Evolutionary conservation across 257 asterid genomes (phyloP), one percentile per base, ranked within the genome.

Genomic region (Capsicum baccatum): DNA sequence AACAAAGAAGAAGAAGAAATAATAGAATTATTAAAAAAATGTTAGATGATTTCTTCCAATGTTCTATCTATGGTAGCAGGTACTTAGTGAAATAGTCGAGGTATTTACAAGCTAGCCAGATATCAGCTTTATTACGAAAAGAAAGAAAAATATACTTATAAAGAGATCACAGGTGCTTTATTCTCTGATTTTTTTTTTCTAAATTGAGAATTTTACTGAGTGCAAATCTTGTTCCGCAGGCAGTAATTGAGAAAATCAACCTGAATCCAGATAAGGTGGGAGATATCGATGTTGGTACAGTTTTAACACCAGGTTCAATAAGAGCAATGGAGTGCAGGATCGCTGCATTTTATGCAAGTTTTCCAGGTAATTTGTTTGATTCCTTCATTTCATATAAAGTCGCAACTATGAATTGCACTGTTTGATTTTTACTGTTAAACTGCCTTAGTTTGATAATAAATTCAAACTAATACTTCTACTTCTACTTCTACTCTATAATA

Each of bases 291-390:
- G 99, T 94, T 17, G 99, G 98, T 50, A 92, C 97, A 4, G 98
- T 96, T 87, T 84, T 94, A 71, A 97, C 97, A 82, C 97, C 97
- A 1, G 98, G 98, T 85, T 94, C 98, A 54, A 88, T 87, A 79
- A 92, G 99, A 87, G 99, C 90, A 64, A 89, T 89, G 15, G 99
- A 93, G 89, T 96, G 98, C 91, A 86, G 99, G 84, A 94, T 93
- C 95, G 97, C 97, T 15, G 97, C 98, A 69, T 90, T 92, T 70
- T 96, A 93, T 82, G 98, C 98, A 11, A 98, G 98, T 86, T 93
- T 96, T 89, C 98, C 99, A 52, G 99, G 98, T 96, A 92, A 3
- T 14, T 33, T 62, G 42, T 74, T 71, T 70, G 66, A 39, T 67
- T 44, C 44, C 62, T 48, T 83, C 33, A 4, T 58, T 13, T 33